Base-by-base conservation (phyloP, 169 alveolate species). In the Plasmodium vivax region DNA sequence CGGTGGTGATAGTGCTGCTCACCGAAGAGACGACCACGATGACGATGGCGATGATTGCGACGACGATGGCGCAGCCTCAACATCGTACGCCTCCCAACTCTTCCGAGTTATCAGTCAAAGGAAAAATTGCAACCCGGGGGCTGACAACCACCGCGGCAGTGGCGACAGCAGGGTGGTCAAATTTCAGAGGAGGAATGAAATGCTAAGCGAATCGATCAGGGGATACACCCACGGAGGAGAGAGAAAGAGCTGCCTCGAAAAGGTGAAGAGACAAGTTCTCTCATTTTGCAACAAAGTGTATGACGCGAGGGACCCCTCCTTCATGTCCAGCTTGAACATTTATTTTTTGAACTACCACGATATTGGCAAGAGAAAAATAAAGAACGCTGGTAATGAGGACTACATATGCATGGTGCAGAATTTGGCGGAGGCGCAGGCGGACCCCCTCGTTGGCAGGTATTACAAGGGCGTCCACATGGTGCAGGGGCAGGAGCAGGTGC, bases 341-440 rank as follows among this genome's bases (percentile, higher is more conserved):
- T 38, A 38, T 51, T 90, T 47, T 90, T 79, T 90, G 45, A 90
- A 79, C 27, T 80, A 43, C 82, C 32, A 79, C 43, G 58, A 82
- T 81, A 73, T 90, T 45, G 27, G 34, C 34, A 90, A 68, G 72
- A 90, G 43, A 14, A 72, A 90, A 80, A 80, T 90, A 90, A 79
- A 79, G 27, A 90, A 90, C 38, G 32, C 83, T 27, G 27, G 68
- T 32, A 90, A 90, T 34, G 72, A 68, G 8, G 12, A 90, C n/a
- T 90, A 90, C 58, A 62, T 80, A 14, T 81, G 36, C 34, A 90
- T 90, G 94, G 3, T 85, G 71, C 45, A 85, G 16, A 85, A 75
- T 85, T 75, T 85, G 80, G 45, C 32, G 27, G 87, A 75, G 23
- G 77, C 77, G 1, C 82, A 85, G 36, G 80, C 45, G 9, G 93